phyloP scores from a whole-genome alignment of 2,329 filamentous ascomycete species.

The Septoria petroselini region DNA sequence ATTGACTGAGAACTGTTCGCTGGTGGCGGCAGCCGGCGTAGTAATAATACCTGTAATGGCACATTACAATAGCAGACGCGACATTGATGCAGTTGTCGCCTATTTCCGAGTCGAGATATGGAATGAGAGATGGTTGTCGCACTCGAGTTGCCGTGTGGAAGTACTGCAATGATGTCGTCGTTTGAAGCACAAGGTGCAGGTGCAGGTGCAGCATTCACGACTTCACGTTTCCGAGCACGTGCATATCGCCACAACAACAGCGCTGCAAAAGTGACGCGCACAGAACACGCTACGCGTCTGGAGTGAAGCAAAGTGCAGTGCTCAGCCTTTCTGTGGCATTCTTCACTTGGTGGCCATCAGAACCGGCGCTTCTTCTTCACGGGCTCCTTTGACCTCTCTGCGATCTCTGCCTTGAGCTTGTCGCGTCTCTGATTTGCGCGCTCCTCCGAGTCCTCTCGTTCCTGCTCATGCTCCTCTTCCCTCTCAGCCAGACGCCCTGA shows the following conservation, averaged over 20 bases:
- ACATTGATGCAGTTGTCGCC: conserved; percentile 9
- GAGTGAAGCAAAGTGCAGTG: not conserved
- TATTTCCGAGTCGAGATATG: not conserved
- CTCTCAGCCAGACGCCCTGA: not conserved
- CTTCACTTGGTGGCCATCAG: conserved; percentile 35
- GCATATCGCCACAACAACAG: not conserved
- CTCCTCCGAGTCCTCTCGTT: conserved; percentile 48
- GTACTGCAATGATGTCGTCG: not conserved
- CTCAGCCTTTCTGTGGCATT: not conserved
- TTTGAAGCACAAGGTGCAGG: conserved; percentile 8
- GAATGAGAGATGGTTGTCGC: no score
- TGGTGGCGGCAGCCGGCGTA: conserved; percentile 35
- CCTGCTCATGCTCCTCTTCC: conserved; percentile 11
- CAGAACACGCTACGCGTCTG: not conserved
- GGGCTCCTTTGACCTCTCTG: conserved; percentile 51
- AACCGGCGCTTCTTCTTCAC: conserved; percentile 59
- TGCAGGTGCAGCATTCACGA: not conserved
- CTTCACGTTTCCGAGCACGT: not conserved
- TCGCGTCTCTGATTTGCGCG: conserved; percentile 55
- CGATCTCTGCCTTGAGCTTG: conserved; percentile 55
- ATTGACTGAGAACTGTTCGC: conserved; percentile 29
- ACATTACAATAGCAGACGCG: conserved; percentile 29
- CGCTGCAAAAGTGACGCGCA: not conserved
- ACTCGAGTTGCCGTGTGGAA: no score
- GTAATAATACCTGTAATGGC: conserved; percentile 35